Evolutionary conservation across 2,329 filamentous ascomycete genomes (phyloP).

Genomic region (Phyllosticta citriasiana): DNA sequence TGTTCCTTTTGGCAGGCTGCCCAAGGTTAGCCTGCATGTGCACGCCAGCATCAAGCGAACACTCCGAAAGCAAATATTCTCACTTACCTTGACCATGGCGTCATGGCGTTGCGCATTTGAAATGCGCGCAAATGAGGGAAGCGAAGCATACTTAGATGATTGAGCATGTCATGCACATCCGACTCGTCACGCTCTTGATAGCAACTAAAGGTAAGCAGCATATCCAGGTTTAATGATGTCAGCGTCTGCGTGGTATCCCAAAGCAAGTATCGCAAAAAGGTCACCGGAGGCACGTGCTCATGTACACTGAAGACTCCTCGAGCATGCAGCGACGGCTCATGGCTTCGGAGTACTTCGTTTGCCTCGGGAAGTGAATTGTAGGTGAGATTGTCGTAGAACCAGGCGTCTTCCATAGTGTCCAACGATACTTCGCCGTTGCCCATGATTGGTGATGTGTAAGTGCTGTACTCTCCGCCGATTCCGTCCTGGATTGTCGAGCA

Average conservation of each 20-base stretch:
- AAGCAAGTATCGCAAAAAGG: constrained; percentile 11
- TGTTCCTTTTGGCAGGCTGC: constrained; percentile 10
- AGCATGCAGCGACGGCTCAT: neutral
- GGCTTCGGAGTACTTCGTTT: neutral
- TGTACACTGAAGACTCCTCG: neutral
- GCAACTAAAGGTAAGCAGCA: constrained; percentile 15
- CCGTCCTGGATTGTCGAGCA: constrained; percentile 18
- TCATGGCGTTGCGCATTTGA: constrained; percentile 36
- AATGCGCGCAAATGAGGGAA: constrained; percentile 37
- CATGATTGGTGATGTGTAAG: constrained; percentile 4
- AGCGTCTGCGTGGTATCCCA: constrained; percentile 16
- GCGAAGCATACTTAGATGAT: constrained; percentile 17
- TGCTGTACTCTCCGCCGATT: constrained; percentile 21
- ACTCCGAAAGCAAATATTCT: constrained; percentile 19
- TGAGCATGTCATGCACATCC: neutral
- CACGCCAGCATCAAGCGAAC: neutral
- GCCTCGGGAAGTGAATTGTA: neutral
- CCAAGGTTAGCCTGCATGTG: neutral
- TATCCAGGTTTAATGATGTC: constrained; percentile 27
- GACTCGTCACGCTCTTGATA: neutral
- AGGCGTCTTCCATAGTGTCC: neutral
- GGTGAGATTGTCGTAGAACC: neutral
- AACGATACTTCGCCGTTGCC: neutral
- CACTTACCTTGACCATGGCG: constrained; percentile 13
- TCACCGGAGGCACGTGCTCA: neutral